Percentiles rank a stretch among this genome's conserved stretches.
phyloP scores from a whole-genome alignment of 805 yeast species.

The Yarrowia sp. region DNA sequence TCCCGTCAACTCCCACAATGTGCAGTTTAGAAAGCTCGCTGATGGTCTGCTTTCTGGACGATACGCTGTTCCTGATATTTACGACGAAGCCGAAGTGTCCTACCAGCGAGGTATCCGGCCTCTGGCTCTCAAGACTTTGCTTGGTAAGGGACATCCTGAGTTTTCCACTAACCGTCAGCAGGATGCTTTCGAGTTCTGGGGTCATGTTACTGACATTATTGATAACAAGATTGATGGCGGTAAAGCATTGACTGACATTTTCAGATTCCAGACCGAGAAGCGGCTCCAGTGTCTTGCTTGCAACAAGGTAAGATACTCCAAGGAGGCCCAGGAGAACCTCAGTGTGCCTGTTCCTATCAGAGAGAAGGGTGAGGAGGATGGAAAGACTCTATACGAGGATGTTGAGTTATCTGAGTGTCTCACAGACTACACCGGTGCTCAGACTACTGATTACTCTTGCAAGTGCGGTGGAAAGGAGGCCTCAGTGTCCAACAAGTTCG shows the following conservation, averaged over 20 bases:
- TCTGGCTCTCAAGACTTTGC: conserved; percentile 64
- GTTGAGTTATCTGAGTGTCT: conserved; percentile 55
- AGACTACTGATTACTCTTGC: conserved; percentile 63
- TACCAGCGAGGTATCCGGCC: conserved; percentile 81
- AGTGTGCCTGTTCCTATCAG: conserved; percentile 55
- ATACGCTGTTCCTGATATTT: conserved; percentile 55
- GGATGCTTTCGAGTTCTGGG: conserved; percentile 89
- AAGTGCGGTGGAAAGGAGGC: conserved; percentile 48
- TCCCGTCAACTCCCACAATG: conserved; percentile 64
- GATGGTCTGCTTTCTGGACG: conserved; percentile 77
- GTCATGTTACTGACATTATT: conserved; percentile 61
- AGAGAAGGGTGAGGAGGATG: conserved; percentile 41
- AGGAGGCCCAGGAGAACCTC: conserved; percentile 60
- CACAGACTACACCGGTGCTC: conserved; percentile 46
- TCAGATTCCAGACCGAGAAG: conserved; percentile 64
- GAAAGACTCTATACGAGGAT: conserved; percentile 48
- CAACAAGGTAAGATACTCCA: conserved; percentile 55
- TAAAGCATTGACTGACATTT: conserved; percentile 50
- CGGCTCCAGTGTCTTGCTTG: conserved; percentile 61
- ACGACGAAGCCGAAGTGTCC: conserved; percentile 33
- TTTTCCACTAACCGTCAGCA: conserved; percentile 87
- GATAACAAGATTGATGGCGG: conserved; percentile 37
- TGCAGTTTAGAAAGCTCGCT: conserved; percentile 74
- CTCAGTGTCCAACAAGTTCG: conserved; percentile 50
- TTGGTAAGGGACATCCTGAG: conserved; percentile 78